Conservation (phyloP, 139 green algal species). For the Tetradesmus lagerheimii region DNA sequence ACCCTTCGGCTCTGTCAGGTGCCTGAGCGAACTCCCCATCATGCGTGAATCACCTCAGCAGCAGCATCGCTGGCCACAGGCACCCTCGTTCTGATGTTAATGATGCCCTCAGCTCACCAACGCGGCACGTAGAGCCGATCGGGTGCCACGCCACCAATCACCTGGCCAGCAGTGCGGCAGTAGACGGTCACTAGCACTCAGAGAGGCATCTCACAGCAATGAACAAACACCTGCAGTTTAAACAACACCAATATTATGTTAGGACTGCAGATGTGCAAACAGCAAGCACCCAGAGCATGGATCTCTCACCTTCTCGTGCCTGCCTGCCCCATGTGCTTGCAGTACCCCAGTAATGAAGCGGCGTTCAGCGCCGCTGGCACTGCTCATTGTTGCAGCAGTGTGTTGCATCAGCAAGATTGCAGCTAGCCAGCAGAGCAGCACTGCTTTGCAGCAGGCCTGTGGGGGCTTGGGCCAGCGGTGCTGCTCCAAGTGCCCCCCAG, state of each 20-base stretch:
- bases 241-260: neutral
- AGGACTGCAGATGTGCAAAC: neutral
- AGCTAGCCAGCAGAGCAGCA: neutral
- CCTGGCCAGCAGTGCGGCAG: neutral
- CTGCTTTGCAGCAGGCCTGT: slow-evolving; percentile 17
- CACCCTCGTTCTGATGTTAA: too few relatives aligned
- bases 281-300: neutral
- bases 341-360: neutral
- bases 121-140: neutral
- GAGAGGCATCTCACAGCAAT: neutral
- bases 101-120: neutral
- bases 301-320: neutral
- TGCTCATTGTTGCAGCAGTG: neutral
- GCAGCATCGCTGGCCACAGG: too few relatives aligned
- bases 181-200: neutral
- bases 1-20: neutral
- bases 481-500: slow-evolving; percentile 16
- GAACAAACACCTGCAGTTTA: too few relatives aligned
- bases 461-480: slow-evolving; percentile 25
- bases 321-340: neutral
- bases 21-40: neutral
- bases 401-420: neutral
- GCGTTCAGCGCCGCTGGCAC: neutral
- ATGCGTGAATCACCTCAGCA: neutral
- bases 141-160: neutral